Evolutionary conservation across 2,329 filamentous ascomycete species (phyloP), one percentile per base, ranked within the genome.

Genomic region (Aspergillus sp.): DNA sequence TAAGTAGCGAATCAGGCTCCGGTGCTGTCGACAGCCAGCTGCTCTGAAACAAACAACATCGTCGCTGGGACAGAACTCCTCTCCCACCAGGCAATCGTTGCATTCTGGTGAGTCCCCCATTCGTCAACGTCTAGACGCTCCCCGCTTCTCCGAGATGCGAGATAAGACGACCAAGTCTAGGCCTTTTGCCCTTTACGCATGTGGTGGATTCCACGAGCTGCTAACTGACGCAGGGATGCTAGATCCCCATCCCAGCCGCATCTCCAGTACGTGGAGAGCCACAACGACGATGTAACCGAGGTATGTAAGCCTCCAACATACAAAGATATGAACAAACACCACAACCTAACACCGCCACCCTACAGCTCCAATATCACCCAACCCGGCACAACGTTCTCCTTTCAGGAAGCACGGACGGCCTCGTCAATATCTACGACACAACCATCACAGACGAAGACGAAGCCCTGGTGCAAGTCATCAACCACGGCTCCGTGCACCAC

Each of bases 341-440:
- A 31, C 27, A 31, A 31, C 9, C 49, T 56, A 54, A 56, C 35
- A 15, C 14, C n/a, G 56, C 37, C 23, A 37, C 35, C 41, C 19
- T 47, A 17, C 41, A 79, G 70, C 74, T 85, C 14, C 75, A 80
- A 70, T 79, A 81, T 61, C 82, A 84, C 68, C 81, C 82, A 21
- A 76, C 72, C 12, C 77, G 78, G n/a, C 77, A 77, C 17, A 78
- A 79, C 39, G 70, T 84, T 19, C 76, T 87, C 4, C 77, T 88
- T 1, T 86, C 84, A 11, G 84, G 83, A 40, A 85, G 83, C 66
- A 87, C 85, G 19, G 85, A 88, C 65, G 84, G 84, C 3, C 77
- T 87, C 0, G 78, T 87, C 60, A 86, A 85, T 62, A 74, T 87
- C 57, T 87, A 87, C 69, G 81, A 88, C 69, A 82, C 80, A 23